Evolutionary conservation across 2,329 filamentous ascomycete species (phyloP), one percentile per base, ranked within the genome.

Genomic region (Graphilbum sp.): DNA sequence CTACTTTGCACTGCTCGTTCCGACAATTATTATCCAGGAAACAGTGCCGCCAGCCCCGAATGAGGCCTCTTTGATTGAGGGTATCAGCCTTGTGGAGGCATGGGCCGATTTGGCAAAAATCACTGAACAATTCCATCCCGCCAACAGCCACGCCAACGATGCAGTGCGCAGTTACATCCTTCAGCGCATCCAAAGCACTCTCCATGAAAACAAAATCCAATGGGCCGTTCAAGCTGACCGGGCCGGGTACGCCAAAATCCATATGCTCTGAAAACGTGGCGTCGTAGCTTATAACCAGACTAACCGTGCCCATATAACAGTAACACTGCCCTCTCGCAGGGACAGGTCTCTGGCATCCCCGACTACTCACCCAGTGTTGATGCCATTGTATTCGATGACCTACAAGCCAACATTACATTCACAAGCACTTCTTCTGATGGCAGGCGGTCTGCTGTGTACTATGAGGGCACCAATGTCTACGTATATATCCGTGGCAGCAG

Each of bases 391-490:
- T 86, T 93, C 51, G 77, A 92, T 50, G 87, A 95, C 53, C 62
- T 75, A 34, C 60, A 66, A 31, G 81, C 84, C 24, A 96, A 95
- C 51, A 70, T 83, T 38, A 90, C 86, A 29, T 74, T 74, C 32
- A 60, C 64, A 6, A 60, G 61, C 38, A 55, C 51, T 2, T 54
- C 57, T 29, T 49, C 47, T 19, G 42, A 42, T 13, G 46, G 45
- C 6, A 52, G 49, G 16, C 51, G 48, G 25, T 50, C 56, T 31
- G 54, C 60, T 20, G 72, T 84, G 21, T 95, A 96, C 54, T 95
- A 93, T 49, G 87, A 96, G 58, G 83, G 85, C 24, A 88, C 75
- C 44, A 98, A 96, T 50, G 76, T 95, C 46, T 78, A 95, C 44
- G 77, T 94, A 29, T 94, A 95, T 51, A 81, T 98, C 41, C 78